Evolutionary conservation across 768 basidiomycete species (phyloP).

Genomic region (Lepiota brunneoincarnata): DNA sequence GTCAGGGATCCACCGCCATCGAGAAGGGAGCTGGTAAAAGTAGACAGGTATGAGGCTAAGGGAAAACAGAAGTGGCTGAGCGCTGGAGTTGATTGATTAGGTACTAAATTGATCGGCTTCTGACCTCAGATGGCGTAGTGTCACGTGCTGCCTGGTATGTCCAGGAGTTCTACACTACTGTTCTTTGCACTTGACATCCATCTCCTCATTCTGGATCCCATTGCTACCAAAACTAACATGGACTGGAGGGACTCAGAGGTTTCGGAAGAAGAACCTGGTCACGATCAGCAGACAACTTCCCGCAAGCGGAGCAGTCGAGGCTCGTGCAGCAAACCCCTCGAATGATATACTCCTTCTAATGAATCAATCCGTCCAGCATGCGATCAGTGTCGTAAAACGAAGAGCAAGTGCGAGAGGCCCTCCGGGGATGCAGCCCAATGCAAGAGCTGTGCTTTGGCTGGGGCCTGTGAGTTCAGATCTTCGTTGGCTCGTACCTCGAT

Average conservation of each 20-base stretch:
- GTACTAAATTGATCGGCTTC: conserved; percentile 7
- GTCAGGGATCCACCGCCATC: too few species aligned
- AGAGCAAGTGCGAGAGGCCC: conserved; percentile 78
- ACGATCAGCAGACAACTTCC: conserved; percentile 37
- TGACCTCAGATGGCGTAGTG: conserved; percentile 9
- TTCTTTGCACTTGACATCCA: conserved; percentile 20
- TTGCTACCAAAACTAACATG: conserved; percentile 29
- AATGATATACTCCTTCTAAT: conserved; percentile 11
- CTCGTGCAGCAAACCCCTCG: conserved; percentile 18
- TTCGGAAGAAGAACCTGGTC: conserved; percentile 52
- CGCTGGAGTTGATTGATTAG: too few species aligned
- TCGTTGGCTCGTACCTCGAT: conserved; percentile 14
- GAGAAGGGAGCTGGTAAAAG: too few species aligned
- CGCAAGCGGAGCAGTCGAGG: conserved; percentile 69
- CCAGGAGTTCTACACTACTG: neutral
- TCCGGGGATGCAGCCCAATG: conserved; percentile 46
- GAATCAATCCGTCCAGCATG: conserved; percentile 50
- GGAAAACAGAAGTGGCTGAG: neutral
- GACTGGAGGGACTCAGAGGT: conserved; percentile 60
- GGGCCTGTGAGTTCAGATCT: conserved; percentile 39
- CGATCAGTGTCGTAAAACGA: conserved; percentile 85
- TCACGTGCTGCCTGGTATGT: too few species aligned
- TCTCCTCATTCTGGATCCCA: conserved; percentile 19
- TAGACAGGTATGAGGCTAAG: too few species aligned
- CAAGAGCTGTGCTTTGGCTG: conserved; percentile 61